Evolutionary conservation across 2,329 filamentous ascomycete species (phyloP).

Genomic region (Fusarium graminum): DNA sequence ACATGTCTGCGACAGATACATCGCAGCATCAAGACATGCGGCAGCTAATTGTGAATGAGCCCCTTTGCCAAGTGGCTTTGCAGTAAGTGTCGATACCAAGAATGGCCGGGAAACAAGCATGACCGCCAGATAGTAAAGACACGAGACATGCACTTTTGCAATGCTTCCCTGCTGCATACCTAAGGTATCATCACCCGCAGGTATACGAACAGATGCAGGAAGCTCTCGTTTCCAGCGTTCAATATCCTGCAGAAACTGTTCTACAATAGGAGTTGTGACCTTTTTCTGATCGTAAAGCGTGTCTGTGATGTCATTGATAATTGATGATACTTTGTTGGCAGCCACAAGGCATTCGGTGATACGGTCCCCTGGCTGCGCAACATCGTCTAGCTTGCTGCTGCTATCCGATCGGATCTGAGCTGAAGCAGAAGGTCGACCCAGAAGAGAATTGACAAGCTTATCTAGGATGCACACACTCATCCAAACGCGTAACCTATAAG

Average conservation of each 20-base stretch:
- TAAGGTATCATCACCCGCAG: conserved; percentile 13
- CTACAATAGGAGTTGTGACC: conserved; percentile 51
- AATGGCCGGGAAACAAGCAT: conserved; percentile 69
- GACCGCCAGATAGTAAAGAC: conserved; percentile 70
- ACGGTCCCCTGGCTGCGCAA: conserved; percentile 34
- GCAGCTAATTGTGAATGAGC: conserved; percentile 58
- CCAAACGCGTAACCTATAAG: conserved; percentile 52
- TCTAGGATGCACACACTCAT: conserved; percentile 57
- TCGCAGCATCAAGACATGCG: conserved; percentile 67
- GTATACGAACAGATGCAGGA: conserved; percentile 52
- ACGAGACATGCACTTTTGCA: conserved; percentile 67
- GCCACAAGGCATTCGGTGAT: conserved; percentile 54
- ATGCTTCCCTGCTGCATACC: conserved; percentile 55
- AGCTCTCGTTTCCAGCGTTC: conserved; percentile 61
- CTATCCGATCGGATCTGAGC: conserved; percentile 32
- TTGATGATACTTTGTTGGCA: conserved; percentile 58
- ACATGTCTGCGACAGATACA: conserved; percentile 68
- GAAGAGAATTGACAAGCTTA: conserved; percentile 55
- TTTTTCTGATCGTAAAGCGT: conserved; percentile 58
- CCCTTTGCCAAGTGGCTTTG: conserved; percentile 48
- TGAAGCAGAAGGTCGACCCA: conserved; percentile 56
- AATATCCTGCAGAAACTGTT: conserved; percentile 58
- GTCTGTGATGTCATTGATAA: conserved; percentile 60
- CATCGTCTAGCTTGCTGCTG: conserved; percentile 24
- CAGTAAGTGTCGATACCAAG: conserved; percentile 63